Conservation (phyloP, 2,329 filamentous ascomycete species). For the Aspergillus bombycis region DNA sequence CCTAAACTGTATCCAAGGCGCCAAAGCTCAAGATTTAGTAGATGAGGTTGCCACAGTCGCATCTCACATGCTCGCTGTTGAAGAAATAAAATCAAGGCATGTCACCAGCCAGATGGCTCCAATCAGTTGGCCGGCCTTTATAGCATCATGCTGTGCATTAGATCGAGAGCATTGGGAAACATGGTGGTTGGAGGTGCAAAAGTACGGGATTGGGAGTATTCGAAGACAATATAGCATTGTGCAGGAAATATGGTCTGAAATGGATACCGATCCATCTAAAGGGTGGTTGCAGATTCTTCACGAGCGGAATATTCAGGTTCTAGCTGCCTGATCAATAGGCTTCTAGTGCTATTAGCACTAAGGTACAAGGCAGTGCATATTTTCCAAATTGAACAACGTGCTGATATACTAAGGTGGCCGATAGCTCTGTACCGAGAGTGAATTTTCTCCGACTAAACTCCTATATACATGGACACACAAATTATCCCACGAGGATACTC, state of each 20-base stretch:
- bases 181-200: neutral
- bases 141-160: neutral
- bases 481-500: too few relatives aligned
- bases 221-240: neutral
- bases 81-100: neutral
- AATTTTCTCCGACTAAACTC: too few relatives aligned
- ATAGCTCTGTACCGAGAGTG: neutral
- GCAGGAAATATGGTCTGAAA: neutral
- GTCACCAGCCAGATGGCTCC: neutral
- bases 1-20: neutral
- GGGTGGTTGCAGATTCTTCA: neutral
- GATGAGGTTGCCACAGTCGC: neutral
- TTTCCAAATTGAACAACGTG: neutral
- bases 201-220: neutral
- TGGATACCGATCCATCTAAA: neutral
- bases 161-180: neutral
- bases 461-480: neutral
- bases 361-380: rapidly evolving
- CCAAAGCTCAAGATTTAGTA: neutral
- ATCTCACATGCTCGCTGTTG: neutral
- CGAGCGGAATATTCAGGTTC: neutral
- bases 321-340: neutral
- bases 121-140: neutral
- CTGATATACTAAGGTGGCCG: neutral
- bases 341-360: rapidly evolving